Evolutionary conservation across 768 basidiomycete species (phyloP).

Genomic region (Leccinellum albellum): DNA sequence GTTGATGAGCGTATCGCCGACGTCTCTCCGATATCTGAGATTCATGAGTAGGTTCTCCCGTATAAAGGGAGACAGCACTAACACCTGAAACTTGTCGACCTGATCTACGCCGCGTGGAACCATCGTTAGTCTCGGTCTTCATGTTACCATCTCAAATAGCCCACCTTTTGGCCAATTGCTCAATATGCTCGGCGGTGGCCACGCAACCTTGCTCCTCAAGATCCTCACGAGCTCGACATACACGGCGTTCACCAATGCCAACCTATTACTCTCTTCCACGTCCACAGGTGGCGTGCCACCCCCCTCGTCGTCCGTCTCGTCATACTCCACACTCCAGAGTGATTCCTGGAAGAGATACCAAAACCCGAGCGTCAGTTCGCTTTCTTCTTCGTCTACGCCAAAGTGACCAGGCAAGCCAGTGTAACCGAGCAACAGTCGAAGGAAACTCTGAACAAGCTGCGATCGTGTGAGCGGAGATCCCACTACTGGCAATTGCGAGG

Average conservation of each 20-base stretch:
- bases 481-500: constrained; percentile 39
- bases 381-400: constrained; percentile 82
- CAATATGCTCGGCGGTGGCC: constrained; percentile 48
- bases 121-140: constrained; percentile 4
- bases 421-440: constrained; percentile 67
- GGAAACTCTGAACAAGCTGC: constrained; percentile 63
- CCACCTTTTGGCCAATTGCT: constrained; percentile 68
- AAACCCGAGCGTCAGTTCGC: constrained; percentile 81
- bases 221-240: constrained; percentile 75
- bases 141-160: constrained; percentile 9
- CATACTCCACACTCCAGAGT: constrained; percentile 65
- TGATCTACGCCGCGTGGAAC: constrained; percentile 50
- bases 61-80: constrained; percentile 25
- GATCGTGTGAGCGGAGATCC: constrained; percentile 39
- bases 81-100: constrained; percentile 77
- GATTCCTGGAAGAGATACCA: constrained; percentile 93
- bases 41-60: neutral
- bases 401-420: constrained; percentile 75
- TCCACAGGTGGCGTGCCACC: constrained; percentile 15
- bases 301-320: constrained; percentile 32
- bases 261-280: constrained; percentile 38
- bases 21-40: constrained; percentile 73
- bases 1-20: constrained; percentile 85
- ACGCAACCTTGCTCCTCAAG: constrained; percentile 69
- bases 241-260: constrained; percentile 63